A percentile compares a stretch with the other conserved stretches of the same genome.
Conservation (phyloP, 2,329 filamentous ascomycete species). For the Phoma sp. region DNA sequence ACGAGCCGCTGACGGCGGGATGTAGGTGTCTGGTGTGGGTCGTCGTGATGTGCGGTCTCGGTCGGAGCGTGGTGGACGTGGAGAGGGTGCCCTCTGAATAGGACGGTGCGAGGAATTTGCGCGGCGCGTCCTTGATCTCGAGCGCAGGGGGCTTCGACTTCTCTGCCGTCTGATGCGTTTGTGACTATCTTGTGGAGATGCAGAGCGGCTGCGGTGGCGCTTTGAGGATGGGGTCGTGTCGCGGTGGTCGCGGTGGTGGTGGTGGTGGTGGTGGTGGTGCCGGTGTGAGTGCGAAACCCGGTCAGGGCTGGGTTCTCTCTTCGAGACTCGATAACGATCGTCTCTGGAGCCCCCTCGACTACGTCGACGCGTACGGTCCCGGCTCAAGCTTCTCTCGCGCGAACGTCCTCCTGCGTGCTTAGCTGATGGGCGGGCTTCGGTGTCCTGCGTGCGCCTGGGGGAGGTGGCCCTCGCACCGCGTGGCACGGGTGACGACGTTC, state of each 20-base stretch:
- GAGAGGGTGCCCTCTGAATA: constrained; percentile 40
- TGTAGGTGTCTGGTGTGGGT: constrained; percentile 47
- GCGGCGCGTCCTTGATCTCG: constrained; percentile 42
- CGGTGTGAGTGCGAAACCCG: constrained; percentile 43
- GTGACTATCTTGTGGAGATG: constrained; percentile 42
- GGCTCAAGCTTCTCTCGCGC: constrained; percentile 42
- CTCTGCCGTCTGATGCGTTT: constrained; percentile 44
- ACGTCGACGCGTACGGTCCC: constrained; percentile 42
- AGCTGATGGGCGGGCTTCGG: constrained; percentile 33
- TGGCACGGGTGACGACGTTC: constrained; percentile 45
- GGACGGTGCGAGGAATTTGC: constrained; percentile 38
- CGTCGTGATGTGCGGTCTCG: constrained; percentile 42
- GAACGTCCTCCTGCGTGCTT: constrained; percentile 38
- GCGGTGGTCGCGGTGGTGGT: constrained; percentile 35
- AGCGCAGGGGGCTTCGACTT: constrained; percentile 46
- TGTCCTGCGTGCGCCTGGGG: constrained; percentile 38
- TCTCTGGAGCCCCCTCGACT: constrained; percentile 43
- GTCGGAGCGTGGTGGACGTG: constrained; percentile 38
- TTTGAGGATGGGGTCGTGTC: constrained; percentile 48
- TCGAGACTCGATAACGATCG: constrained; percentile 44
- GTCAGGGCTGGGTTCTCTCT: constrained; percentile 47
- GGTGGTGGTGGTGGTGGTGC: constrained; percentile 40
- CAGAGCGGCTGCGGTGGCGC: constrained; percentile 47
- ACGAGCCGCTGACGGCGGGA: constrained; percentile 38
- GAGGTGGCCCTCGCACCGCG: constrained; percentile 44